phyloP scores from a whole-genome alignment of 108 stramenopile species.

The Craspedostauros australis region DNA sequence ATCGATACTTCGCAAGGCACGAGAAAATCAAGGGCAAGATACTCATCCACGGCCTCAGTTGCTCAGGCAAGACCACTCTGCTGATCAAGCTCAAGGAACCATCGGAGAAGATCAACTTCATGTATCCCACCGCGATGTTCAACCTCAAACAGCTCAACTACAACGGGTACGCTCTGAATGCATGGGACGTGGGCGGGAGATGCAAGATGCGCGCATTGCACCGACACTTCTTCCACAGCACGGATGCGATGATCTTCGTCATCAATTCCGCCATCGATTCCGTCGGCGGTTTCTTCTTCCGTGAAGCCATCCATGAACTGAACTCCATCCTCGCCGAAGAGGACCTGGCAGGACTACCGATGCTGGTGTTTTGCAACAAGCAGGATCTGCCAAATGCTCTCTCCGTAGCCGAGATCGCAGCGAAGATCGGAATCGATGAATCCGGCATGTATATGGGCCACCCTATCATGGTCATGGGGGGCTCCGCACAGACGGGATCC shows the following conservation, averaged over 20 bases:
- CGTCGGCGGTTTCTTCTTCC: slow-evolving; percentile 30
- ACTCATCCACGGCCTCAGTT: slow-evolving; percentile 59
- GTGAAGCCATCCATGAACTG: slow-evolving; percentile 32
- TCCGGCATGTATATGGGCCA: too few relatives aligned
- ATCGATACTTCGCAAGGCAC: background rate
- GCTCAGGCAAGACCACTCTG: slow-evolving; percentile 57
- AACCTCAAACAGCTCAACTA: slow-evolving; percentile 43
- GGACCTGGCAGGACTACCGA: slow-evolving; percentile 16
- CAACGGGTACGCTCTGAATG: slow-evolving; percentile 7
- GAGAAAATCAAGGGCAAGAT: slow-evolving; percentile 7
- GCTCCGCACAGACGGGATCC: too few relatives aligned
- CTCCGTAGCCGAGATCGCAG: slow-evolving; percentile 9
- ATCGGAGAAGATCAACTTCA: background rate
- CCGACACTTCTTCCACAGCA: slow-evolving; percentile 42
- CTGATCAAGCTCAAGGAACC: slow-evolving; percentile 31
- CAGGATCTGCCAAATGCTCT: slow-evolving; percentile 39
- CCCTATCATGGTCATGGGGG: too few relatives aligned
- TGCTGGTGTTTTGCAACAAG: slow-evolving; percentile 50
- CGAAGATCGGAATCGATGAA: too few relatives aligned
- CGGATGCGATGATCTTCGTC: slow-evolving; percentile 48
- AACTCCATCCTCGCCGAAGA: slow-evolving; percentile 17
- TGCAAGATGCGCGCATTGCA: slow-evolving; percentile 45
- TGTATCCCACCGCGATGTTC: slow-evolving; percentile 57
- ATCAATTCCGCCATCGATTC: too few relatives aligned
- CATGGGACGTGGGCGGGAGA: slow-evolving; percentile 59